Base-by-base conservation (phyloP, 1,284 basidiomycete genomes). In the Porogramme epimiltina region DNA sequence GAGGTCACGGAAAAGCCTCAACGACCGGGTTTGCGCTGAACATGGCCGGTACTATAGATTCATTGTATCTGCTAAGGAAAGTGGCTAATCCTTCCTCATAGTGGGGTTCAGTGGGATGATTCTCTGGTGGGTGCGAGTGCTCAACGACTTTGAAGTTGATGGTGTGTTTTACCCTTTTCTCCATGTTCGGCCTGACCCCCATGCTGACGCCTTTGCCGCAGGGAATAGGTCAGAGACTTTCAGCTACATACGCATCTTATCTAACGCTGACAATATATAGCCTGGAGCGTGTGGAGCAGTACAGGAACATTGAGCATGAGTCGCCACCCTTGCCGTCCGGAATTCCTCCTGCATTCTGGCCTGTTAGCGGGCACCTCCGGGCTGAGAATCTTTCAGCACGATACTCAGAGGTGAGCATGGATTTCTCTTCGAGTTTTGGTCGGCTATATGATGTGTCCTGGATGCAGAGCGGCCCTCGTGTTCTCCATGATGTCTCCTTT, bases 271-370 rank as follows among this genome's bases (percentile, higher is more conserved):
- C 19, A 2, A 42, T 36, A 1, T 16, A n/a, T 42, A 62, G 61
- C 42, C 39, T 65, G 39, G 64, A 65, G 34, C 57, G 64, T 34
- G 85, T 92, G 49, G 80, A 87, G 62, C 80, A 80, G 22, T 92
- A 91, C 64, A 67, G 89, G 46, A 66, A 74, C n/a, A 89, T 90
- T 51, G 88, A 89, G 49, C 87, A 91, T 63, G 90, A 92, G 63
- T 78, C 80, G 3, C 72, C 76, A 50, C 63, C 79, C 1, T 75
- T 75, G 0, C 62, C 70, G 15, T 62, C 67, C 8, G 82, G 83
- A 8, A 43, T 64, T 4, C 89, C 89, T 25, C 87, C 90, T 3
- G 89, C 89, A 0, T 82, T 87, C 54, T 92, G 90, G 89, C 90
- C 90, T 0, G 77, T 85, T 0, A 87, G 82, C 36, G 90, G 90